Evolutionary conservation across 2,329 filamentous ascomycete genomes (phyloP), one percentile per base, ranked within the genome.

Genomic region (Colletotrichum gigasporum): DNA sequence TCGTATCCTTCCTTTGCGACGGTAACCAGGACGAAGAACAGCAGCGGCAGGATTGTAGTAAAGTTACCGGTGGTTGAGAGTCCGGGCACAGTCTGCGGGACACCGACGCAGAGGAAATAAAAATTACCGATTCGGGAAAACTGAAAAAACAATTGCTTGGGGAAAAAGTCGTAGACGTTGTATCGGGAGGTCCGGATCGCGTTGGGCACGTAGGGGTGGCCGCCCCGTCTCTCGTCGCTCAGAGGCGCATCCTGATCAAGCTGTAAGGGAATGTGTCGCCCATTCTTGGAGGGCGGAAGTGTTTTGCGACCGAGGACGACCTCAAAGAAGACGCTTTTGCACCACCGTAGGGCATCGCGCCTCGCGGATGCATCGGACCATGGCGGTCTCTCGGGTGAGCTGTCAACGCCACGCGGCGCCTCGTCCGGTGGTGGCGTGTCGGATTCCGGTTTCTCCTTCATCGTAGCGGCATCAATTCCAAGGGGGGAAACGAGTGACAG

Each of bases 41-140:
- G 74, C 20, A 94, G 78, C 0, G 91, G 91, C 28, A 93, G 80
- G 68, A 94, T 89, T 1, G 91, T 94, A 4, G 91, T 94, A 70
- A 87, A 93, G 37, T 76, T 89, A 74, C 91, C 91, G 5, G 91
- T 93, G 2, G 91, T 94, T 74, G 90, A 92, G 48, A 93, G 80
- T 18, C 89, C 90, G 11, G 91, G 91, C 71, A 94, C 73, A 79
- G 92, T 93, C 77, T 97, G 93, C 51, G 95, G 84, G 65, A 96
- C 89, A 42, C 92, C 92, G 68, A 97, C 88, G 69, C 92, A 90
- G 59, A 97, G 83, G 76, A 97, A 96, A 76, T 96, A 87, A 72
- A 96, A 96, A 76, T 97, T 97, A 69, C 91, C 91, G 48, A 97
- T 79, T 66, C 95, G 91, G 7, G 92, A 92, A 73, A 96, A 96